Evolutionary conservation across 805 yeast species (phyloP), one percentile per base, ranked within the genome.

Genomic region (Candida sakaeoensis): DNA sequence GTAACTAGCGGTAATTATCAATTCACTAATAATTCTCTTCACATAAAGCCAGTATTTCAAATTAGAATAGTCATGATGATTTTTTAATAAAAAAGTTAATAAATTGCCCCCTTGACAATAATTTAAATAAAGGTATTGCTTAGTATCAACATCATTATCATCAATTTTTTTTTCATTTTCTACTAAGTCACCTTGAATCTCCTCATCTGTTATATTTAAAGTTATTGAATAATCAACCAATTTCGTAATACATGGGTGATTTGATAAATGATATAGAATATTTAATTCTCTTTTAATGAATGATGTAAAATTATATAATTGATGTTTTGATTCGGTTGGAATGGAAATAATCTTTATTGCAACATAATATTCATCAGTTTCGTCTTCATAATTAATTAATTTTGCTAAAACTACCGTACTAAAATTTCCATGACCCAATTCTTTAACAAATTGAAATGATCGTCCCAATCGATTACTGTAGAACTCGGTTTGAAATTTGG

Each of bases 21-120:
- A 52, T 58, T 93, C 96, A 6, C 82, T 74, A 46, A 85, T 83
- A 0, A 89, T 64, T 19, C 86, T 68, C 41, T 78, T 68, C 2
- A 85, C 64, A 7, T 83, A 63, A 31, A 59, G 52, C 50, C 82
- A 68, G 15, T 68, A 87, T 43, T 33, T 29, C 5, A 38, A 8
- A n/a, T n/a, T n/a, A 65, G 51, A n/a, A 74, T 60, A 42, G 70
- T 53, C 5, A 33, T 26, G 8, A 33, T 26, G 8, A 77, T 82
- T 47, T 37, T 50, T 33, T 4, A 48, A 12, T 33, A 57, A 74
- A 43, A 86, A 74, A 25, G 80, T 80, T 51, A 85, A 81, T 29
- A 93, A 59, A 52, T 89, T 96, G 3, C 98, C 97, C 4, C 98
- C 98, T 5, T 67, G 58, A 50, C 88, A 85, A 57, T 75, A 87